These are phyloP conservation scores for Aspergillus carbonarius DNA, from an alignment of 2,329 filamentous ascomycete species.

Conservation along the genomic window DNA sequence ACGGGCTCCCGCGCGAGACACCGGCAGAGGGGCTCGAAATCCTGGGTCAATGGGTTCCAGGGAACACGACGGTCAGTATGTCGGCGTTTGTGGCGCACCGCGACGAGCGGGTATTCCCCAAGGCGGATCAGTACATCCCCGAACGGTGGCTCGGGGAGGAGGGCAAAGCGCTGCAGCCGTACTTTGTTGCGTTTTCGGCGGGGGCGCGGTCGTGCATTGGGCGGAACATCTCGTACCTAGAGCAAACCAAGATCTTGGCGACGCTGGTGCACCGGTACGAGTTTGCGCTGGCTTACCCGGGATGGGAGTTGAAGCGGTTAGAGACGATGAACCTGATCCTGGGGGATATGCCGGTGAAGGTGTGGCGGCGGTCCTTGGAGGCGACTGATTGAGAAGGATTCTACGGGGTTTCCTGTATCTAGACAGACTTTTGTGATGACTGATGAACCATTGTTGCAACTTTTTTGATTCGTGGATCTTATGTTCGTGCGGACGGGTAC, in stretches of 20 bases:
- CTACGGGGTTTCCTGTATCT: conserved; percentile 7
- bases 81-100: conserved; percentile 41
- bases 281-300: conserved; percentile 27
- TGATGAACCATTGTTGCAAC: not conserved
- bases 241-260: conserved; percentile 53
- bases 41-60: conserved; percentile 47
- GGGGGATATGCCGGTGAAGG: conserved; percentile 34
- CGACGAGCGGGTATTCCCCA: conserved; percentile 39
- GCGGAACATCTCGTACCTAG: conserved; percentile 46
- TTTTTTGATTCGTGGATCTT: too few relatives aligned
- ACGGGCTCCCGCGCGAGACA: conserved; percentile 47
- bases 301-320: conserved; percentile 27
- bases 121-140: conserved; percentile 41
- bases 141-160: conserved; percentile 46
- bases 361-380: conserved; percentile 25
- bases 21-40: conserved; percentile 47
- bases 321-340: conserved; percentile 34
- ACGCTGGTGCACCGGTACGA: conserved; percentile 32
- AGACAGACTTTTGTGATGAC: not conserved
- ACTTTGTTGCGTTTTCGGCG: conserved; percentile 43
- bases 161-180: conserved; percentile 40
- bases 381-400: not conserved
- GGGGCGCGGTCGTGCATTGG: conserved; percentile 45
- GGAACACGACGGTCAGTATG: conserved; percentile 46
- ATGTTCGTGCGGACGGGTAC: too few relatives aligned